Base-by-base conservation (phyloP, 139 green algal genomes). In the Chlorella sp. region DNA sequence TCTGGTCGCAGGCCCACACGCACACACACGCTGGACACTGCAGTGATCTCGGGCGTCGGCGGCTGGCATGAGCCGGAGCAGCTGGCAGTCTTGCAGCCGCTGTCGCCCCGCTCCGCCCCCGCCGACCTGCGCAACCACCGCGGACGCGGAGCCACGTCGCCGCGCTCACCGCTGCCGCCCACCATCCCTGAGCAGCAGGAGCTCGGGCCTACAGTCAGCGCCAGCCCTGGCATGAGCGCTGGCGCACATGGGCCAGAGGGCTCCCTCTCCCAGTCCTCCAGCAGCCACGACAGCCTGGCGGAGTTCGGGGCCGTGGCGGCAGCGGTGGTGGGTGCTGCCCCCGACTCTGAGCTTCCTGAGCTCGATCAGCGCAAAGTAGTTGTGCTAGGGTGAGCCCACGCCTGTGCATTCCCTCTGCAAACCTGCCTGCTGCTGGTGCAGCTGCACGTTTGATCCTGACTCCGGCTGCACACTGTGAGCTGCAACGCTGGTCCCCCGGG, bases 351-450 rank as follows among this genome's bases (percentile, higher is more conserved):
- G 16, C 61, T 89, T 0, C 32, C 64, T 0, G 85, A 89, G 42
- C n/a, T 92, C 9, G 81, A 92, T 78, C 85, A 92, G 85, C 89
- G 89, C 37, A 92, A 92, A 30, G 84, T 92, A 34, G 89, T 92
- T 64, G 89, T 92, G 48, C 69, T 92, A 69, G 89, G 89, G 88
- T 86, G 60, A 83, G 88, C 16, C 12, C 34, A 75, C 21, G 12
- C 48, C 64, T 73, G 15, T 26, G 15, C 24, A 30, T 26, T 4
- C 22, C 3, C 64, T 73, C 22, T 30, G 64, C 2, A 7, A n/a
- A 30, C 11, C 2, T 73, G 64, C 64, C 64, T 73, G 64, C 64
- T 73, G 64, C 64, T 7, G 48, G 48, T 9, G 48, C 48, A 57
- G 48, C 48, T 9, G 48, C 48, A 57, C 9, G 48, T 9, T 57